These are phyloP conservation scores for Aphanomyces invadans DNA, from an alignment of 352 stramenopile genomes.

Conservation along the genomic window DNA sequence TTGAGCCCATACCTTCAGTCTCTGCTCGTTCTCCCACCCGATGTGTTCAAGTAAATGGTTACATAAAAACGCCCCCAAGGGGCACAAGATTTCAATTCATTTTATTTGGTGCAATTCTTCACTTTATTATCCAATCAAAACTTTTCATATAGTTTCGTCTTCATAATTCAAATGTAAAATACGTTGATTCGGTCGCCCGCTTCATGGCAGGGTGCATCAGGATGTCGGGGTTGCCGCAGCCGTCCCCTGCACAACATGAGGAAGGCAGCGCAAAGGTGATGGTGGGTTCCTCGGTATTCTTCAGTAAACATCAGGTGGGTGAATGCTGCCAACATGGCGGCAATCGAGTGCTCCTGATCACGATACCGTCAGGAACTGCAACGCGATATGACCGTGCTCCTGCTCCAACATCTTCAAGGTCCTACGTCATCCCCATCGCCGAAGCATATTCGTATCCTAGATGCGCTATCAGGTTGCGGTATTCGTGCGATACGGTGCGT, in stretches of 20 bases:
- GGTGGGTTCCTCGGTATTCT: not conserved
- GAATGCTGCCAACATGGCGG: too few species aligned
- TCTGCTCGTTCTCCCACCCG: not conserved
- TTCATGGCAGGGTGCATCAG: too few species aligned
- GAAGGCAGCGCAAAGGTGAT: not conserved
- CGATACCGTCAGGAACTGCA: constrained; percentile 22
- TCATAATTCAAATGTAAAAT: not conserved
- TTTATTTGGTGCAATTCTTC: too few species aligned
- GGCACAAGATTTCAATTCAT: too few species aligned
- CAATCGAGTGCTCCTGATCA: too few species aligned
- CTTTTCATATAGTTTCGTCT: not conserved
- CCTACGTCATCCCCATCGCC: not conserved
- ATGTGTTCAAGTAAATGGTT: not conserved
- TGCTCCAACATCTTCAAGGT: constrained; percentile 3
- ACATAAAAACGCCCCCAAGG: too few species aligned
- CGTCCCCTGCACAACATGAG: not conserved
- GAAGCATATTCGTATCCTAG: not conserved
- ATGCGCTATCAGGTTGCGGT: constrained; percentile 2
- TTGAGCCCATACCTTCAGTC: constrained; percentile 4
- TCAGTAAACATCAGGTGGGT: constrained; percentile 15
- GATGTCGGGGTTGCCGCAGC: not conserved
- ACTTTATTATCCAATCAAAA: not conserved
- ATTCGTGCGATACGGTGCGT: constrained; percentile 18
- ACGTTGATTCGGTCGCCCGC: too few species aligned
- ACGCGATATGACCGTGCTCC: constrained; percentile 17